Conservation (phyloP, 129 eudicot genomes). For the Artemisia tridentata region DNA sequence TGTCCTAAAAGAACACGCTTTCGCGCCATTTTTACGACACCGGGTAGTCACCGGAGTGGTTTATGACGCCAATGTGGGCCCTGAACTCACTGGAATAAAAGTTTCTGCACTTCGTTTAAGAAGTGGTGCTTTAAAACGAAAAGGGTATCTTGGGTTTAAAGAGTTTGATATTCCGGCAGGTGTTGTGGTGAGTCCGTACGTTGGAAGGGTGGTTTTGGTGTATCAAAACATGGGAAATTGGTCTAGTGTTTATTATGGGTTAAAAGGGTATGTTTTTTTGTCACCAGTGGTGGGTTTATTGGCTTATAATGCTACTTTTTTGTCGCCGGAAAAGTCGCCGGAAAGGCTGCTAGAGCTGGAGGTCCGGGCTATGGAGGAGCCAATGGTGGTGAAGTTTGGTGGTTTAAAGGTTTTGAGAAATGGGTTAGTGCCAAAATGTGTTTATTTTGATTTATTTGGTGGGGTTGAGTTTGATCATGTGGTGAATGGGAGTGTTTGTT, state of each 20-base stretch:
- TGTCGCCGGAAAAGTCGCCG: slow-evolving; percentile 41
- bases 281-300: slow-evolving; percentile 71
- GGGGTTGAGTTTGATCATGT: slow-evolving; percentile 57
- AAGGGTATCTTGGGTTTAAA: slow-evolving; percentile 47
- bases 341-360: slow-evolving; percentile 42
- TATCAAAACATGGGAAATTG: slow-evolving; percentile 72
- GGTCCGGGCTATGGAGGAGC: slow-evolving; percentile 42
- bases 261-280: slow-evolving; percentile 55
- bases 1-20: slow-evolving; percentile 61
- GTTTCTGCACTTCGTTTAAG: slow-evolving; percentile 65
- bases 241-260: slow-evolving; percentile 59
- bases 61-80: slow-evolving; percentile 44
- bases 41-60: slow-evolving; percentile 53
- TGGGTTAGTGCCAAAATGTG: slow-evolving; percentile 48
- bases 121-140: slow-evolving; percentile 60
- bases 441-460: slow-evolving; percentile 56
- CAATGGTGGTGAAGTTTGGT: slow-evolving; percentile 43
- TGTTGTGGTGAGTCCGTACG: slow-evolving; percentile 56
- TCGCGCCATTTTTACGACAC: slow-evolving; percentile 44
- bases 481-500: slow-evolving; percentile 46
- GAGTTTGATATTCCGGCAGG: slow-evolving; percentile 70
- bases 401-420: slow-evolving; percentile 21
- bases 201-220: slow-evolving; percentile 63
- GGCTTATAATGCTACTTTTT: slow-evolving; percentile 57
- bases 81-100: slow-evolving; percentile 58